phyloP scores from a whole-genome alignment of 2,329 filamentous ascomycete genomes.

The Fusarium protoensiforme region DNA sequence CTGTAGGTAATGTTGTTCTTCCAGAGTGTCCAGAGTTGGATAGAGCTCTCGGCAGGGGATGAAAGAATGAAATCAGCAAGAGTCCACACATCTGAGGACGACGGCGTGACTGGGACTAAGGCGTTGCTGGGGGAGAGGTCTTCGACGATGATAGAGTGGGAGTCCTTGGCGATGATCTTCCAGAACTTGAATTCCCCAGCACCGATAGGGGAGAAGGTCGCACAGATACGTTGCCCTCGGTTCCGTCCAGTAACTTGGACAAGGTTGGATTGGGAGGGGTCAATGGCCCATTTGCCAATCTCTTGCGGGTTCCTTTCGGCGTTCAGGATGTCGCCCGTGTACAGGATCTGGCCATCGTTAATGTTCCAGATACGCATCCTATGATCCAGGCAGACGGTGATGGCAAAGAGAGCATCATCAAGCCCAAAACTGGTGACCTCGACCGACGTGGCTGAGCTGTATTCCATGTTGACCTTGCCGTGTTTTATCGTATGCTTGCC shows the following conservation, averaged over 20 bases:
- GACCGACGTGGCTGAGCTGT: conserved; percentile 74
- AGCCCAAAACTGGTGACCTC: conserved; percentile 64
- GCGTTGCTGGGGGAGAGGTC: conserved; percentile 73
- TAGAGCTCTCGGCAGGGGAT: conserved; percentile 62
- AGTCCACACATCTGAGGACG: conserved; percentile 81
- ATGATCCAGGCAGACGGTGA: conserved; percentile 91
- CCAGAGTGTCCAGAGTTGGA: conserved; percentile 81
- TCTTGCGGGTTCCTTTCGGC: conserved; percentile 74
- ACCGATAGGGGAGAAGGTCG: conserved; percentile 89
- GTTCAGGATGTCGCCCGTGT: conserved; percentile 81
- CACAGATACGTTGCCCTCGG: conserved; percentile 67
- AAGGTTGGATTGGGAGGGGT: conserved; percentile 81
- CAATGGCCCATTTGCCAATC: conserved; percentile 78
- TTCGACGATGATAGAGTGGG: conserved; percentile 71
- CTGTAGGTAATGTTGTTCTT: conserved; percentile 85
- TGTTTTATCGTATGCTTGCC: conserved; percentile 72
- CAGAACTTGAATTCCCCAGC: conserved; percentile 96
- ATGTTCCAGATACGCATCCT: conserved; percentile 91
- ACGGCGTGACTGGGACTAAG: conserved; percentile 76
- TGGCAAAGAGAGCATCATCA: conserved; percentile 65
- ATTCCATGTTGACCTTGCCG: conserved; percentile 73
- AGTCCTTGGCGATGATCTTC: conserved; percentile 74
- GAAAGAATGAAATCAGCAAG: conserved; percentile 79
- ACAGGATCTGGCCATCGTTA: conserved; percentile 79
- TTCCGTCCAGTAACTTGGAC: conserved; percentile 75